Percentiles rank a stretch among this genome's conserved stretches.
These are phyloP conservation scores for Mycena maculata DNA, from an alignment of 768 basidiomycete genomes.

Conservation along the genomic window DNA sequence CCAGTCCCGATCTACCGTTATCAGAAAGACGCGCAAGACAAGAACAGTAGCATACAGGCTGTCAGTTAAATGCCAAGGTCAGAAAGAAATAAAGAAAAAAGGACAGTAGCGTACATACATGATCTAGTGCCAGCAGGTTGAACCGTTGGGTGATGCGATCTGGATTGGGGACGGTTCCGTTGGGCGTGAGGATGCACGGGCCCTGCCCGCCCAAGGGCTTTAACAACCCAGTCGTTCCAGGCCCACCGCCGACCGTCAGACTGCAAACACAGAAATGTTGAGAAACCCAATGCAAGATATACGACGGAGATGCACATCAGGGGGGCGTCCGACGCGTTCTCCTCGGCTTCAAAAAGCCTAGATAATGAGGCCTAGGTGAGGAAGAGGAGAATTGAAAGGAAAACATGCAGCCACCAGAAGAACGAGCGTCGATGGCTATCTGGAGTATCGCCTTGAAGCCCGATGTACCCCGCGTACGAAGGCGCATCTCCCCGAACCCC, in stretches of 20 bases:
- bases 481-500: constrained; percentile 10
- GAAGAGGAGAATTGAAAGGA: background rate
- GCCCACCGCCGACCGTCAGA: constrained; percentile 44
- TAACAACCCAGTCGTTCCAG: constrained; percentile 42
- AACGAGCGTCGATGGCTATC: constrained; percentile 36
- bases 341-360: constrained; percentile 45
- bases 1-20: constrained; percentile 44
- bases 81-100: background rate
- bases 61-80: background rate
- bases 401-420: constrained; percentile 25
- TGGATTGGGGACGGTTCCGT: constrained; percentile 36
- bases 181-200: constrained; percentile 34
- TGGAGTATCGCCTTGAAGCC: constrained; percentile 37
- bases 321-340: constrained; percentile 39
- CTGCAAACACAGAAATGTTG: constrained; percentile 16
- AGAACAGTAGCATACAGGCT: too few species aligned
- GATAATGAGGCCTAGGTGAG: too few species aligned
- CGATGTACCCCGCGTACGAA: constrained; percentile 44
- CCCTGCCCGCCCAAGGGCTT: constrained; percentile 39
- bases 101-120: constrained; percentile 11
- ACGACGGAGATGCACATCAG: constrained; percentile 35
- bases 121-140: constrained; percentile 32
- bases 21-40: too few species aligned
- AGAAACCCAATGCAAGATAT: background rate
- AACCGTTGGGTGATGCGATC: constrained; percentile 31